Base-by-base conservation (phyloP, 2,329 filamentous ascomycete species). In the Pseudofabraea citricarpa region DNA sequence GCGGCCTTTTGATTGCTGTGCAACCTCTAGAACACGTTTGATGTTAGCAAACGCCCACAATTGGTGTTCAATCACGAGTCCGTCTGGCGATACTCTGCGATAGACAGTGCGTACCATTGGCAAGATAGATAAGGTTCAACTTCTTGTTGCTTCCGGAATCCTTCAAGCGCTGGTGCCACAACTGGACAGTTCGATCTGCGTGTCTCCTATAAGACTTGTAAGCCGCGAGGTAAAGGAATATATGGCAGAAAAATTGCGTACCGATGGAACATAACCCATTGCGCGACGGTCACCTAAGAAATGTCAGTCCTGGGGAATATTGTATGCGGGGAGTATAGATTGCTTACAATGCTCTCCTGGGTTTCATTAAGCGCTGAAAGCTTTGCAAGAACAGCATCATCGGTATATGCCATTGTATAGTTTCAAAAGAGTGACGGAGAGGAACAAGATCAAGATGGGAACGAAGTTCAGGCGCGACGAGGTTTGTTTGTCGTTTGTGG, bases 201-300 rank as follows among this genome's bases (percentile, higher is more conserved):
- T 96, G 87, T 64, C 93, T 83, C 64, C 91, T 96, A 40, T 46
- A 49, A 20, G n/a, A n/a, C n/a, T n/a, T n/a, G n/a, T n/a, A n/a
- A n/a, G n/a, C n/a, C n/a, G n/a, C n/a, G n/a, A n/a, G n/a, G n/a
- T n/a, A n/a, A n/a, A n/a, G n/a, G n/a, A n/a, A n/a, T n/a, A n/a
- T n/a, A n/a, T n/a, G n/a, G n/a, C n/a, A n/a, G n/a, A n/a, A n/a
- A n/a, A n/a, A n/a, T n/a, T n/a, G n/a, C n/a, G 50, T 81, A 95
- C 90, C 90, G 85, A 69, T 98, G 91, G 64, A 98, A 98, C 85
- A 98, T 94, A 49, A 98, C 93, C 94, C 94, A 98, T 81, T 97
- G 91, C 45, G 93, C 90, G 50, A 95, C 90, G 26, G 88, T 91
- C 48, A 95, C 81, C 59, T 60, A 36, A 3, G 24, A 41, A 37